Base-by-base conservation (phyloP, 2,329 filamentous ascomycete species). In the Plenodomus tracheiphilus region DNA sequence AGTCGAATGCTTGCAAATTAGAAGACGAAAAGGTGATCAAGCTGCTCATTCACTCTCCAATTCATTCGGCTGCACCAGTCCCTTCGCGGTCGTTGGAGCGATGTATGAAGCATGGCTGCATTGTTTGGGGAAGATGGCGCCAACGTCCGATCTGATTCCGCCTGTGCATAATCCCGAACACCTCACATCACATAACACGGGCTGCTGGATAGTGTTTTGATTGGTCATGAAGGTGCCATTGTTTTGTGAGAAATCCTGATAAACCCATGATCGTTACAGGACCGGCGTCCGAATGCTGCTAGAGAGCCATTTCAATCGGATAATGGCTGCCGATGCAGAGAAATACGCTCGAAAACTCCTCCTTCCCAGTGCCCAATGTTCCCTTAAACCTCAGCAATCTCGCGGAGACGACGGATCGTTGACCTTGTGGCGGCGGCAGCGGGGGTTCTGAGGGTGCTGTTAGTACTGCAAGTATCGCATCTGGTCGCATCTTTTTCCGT, bases 391-490 rank as follows among this genome's bases (percentile, higher is more conserved):
- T 96, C 92, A 75, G 89, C 89, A 81, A 96, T 96, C 82, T 97
- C 92, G 77, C 92, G 88, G 82, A 97, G 85, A 86, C 92, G 88
- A 82, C 92, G 89, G 80, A 97, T 91, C 71, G 92, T 97, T 70
- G 92, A 97, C 80, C 92, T 86, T 80, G 92, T 96, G 72, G 92
- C 91, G 72, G 91, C 91, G 64, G 92, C 92, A 72, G 92, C 92
- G 64, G 92, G 89, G 71, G 92, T 97, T 65, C 91, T 95, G 69
- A 68, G 44, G 39, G n/a, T 16, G 40, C 28, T 34, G 59, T 73
- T 64, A 73, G 68, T 47, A 43, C 28, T 4, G 28, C 13, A 4
- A 10, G 28, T 32, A 4, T 32, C 4, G 28, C 13, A 32, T 10
- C 11, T 7, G 7, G 28, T 15, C 28, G 28, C 28, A 32, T 32